Evolutionary conservation across 306 rosid species (phyloP), one percentile per base, ranked within the genome.

Genomic region (Comarum palustre): DNA sequence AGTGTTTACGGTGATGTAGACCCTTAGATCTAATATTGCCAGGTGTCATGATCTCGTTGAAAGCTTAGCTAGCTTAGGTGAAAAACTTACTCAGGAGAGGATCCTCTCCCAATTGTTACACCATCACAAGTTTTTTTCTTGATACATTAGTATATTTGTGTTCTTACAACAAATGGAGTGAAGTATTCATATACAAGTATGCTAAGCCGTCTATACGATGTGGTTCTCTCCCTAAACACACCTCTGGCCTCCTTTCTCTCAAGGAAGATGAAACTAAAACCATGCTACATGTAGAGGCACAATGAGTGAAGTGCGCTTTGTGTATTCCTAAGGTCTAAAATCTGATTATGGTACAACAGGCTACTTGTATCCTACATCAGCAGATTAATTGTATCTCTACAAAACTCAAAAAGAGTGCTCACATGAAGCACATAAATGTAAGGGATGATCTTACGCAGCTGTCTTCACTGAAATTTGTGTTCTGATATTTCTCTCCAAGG

Each of bases 391-490:
- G 76, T 77, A 75, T 67, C 50, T 66, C 78, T n/a, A n/a, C n/a
- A n/a, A n/a, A n/a, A n/a, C n/a, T n/a, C 80, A 50, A 72, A 86
- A 75, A 46, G 69, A 43, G 68, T 76, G 68, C 69, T 32, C 63
- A 69, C 16, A 46, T 31, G 71, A 42, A 60, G 76, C 63, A 63
- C 71, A 15, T 74, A 24, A 27, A 36, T 11, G 64, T 14, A 68
- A 68, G 34, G 1, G 24, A 54, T 54, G 51, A 68, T 17, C 58
- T 72, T 27, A 7, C 51, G 57, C 15, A 54, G 48, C 46, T 20
- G 16, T 54, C 19, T 34, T 13, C 15, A 2, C 62, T n/a, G 20
- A 32, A 24, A 52, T 69, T 47, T 9, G 17, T 50, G n/a, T 58
- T 5, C 9, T 12, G 16, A 8, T 61, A 32, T 50, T 51, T 65